Percentiles rank a stretch among this genome's conserved stretches.
Evolutionary conservation across 2,329 filamentous ascomycete genomes (phyloP).

Genomic region (Monosporascus ibericus): DNA sequence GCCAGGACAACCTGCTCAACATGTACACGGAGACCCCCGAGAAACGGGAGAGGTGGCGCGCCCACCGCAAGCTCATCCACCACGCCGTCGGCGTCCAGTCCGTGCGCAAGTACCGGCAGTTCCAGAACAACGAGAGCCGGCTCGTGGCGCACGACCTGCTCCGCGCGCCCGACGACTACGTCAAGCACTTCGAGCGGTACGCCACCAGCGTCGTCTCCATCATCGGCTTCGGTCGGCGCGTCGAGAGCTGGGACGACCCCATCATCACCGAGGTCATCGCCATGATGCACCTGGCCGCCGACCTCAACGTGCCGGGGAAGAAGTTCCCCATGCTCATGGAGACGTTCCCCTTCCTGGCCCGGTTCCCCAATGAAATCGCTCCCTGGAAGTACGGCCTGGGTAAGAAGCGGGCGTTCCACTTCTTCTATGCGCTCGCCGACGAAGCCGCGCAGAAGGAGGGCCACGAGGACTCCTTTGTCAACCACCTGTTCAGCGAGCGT

Average conservation of each 20-base stretch:
- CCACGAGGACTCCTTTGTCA: slow-evolving; percentile 35
- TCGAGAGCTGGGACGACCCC: slow-evolving; percentile 44
- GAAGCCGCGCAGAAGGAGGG: slow-evolving; percentile 36
- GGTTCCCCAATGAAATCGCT: slow-evolving; percentile 40
- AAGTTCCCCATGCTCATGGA: slow-evolving; percentile 52
- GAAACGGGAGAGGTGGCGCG: slow-evolving; percentile 37
- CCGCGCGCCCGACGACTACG: slow-evolving; percentile 37
- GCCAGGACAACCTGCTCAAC: slow-evolving; percentile 37
- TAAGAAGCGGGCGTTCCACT: slow-evolving; percentile 39
- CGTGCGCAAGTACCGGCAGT: slow-evolving; percentile 43
- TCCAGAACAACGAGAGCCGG: slow-evolving; percentile 54
- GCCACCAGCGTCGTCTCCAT: slow-evolving; percentile 49
- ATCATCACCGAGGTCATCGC: slow-evolving; percentile 56
- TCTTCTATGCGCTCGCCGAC: slow-evolving; percentile 46
- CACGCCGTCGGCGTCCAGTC: slow-evolving; percentile 48
- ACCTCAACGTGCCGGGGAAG: slow-evolving; percentile 47
- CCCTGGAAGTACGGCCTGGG: slow-evolving; percentile 46
- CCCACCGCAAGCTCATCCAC: slow-evolving; percentile 45
- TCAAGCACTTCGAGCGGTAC: slow-evolving; percentile 47
- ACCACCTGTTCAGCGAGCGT: slow-evolving; percentile 40
- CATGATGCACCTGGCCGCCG: slow-evolving; percentile 50
- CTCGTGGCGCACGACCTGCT: slow-evolving; percentile 47
- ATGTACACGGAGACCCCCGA: slow-evolving; percentile 34
- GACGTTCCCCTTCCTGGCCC: slow-evolving; percentile 44
- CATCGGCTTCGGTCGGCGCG: slow-evolving; percentile 50